A percentile compares a stretch with the other conserved stretches of the same genome.
Evolutionary conservation across 2,329 filamentous ascomycete genomes (phyloP).

Genomic region (Alternaria brassicae): DNA sequence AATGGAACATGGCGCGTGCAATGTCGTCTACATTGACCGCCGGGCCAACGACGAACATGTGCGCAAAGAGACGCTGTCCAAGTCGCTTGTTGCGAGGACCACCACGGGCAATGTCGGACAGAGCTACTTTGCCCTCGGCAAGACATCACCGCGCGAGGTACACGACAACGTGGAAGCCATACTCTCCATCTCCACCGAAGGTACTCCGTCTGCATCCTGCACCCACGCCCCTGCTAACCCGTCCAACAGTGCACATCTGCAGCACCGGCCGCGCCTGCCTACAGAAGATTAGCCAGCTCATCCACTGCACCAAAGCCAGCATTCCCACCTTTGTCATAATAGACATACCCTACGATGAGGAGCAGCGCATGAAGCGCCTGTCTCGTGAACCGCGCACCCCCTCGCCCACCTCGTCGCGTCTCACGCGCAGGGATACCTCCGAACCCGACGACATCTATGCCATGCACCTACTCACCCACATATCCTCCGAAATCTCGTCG

Average conservation of each 20-base stretch:
- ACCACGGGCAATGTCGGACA: slow-evolving; percentile 43
- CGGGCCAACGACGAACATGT: slow-evolving; percentile 52
- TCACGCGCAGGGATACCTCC: slow-evolving; percentile 37
- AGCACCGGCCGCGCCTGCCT: slow-evolving; percentile 50
- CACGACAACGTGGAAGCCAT: slow-evolving; percentile 51
- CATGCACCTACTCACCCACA: slow-evolving; percentile 52
- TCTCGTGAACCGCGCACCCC: slow-evolving; percentile 52
- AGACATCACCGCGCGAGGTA: slow-evolving; percentile 44
- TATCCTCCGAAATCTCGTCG: slow-evolving; percentile 53
- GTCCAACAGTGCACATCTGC: slow-evolving; percentile 50
- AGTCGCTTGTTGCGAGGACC: slow-evolving; percentile 42
- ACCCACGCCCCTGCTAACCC: slow-evolving; percentile 15
- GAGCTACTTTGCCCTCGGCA: slow-evolving; percentile 47
- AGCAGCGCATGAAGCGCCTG: slow-evolving; percentile 49
- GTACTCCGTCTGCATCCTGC: slow-evolving; percentile 27
- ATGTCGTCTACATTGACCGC: slow-evolving; percentile 55
- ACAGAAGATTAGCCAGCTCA: slow-evolving; percentile 46
- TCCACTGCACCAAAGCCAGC: slow-evolving; percentile 41
- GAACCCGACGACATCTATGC: slow-evolving; percentile 54
- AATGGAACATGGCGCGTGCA: slow-evolving; percentile 56
- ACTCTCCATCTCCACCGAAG: slow-evolving; percentile 52
- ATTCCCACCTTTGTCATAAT: slow-evolving; percentile 52
- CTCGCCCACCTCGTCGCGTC: slow-evolving; percentile 48
- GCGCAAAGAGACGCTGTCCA: slow-evolving; percentile 46
- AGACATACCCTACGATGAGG: slow-evolving; percentile 54